Evolutionary conservation across 345 rosid genomes (phyloP), one percentile per base, ranked within the genome.

Genomic region (Pugionium cornutum): DNA sequence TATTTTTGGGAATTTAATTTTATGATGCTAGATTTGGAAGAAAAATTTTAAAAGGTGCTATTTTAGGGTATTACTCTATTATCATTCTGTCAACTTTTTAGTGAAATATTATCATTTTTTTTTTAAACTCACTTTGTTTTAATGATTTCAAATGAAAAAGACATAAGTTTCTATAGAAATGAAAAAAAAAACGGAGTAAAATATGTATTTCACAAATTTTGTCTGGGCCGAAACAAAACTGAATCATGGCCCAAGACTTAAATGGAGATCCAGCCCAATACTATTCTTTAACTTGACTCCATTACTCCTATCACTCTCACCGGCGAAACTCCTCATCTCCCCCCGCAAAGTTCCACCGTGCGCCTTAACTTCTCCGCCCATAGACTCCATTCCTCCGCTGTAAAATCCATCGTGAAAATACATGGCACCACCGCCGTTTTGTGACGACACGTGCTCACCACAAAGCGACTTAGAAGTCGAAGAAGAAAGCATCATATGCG

Each of bases 231-330:
- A 31, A 3, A 8, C 2, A 28, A 51, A 47, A 27, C 41, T 55
- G 1, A 25, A 43, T 79, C 44, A 84, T n/a, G 89, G 87, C 67
- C 91, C 86, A 43, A 88, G 89, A 64, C 97, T 77, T 34, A 91
- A 84, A 68, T 88, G 96, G 49, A 91, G 83, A 70, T 91, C 86
- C 66, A 91, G 72, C 58, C 88, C 89, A 73, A 88, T 68, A 11
- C 77, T 77, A 63, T 78, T 80, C 58, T 88, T 84, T 28, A 75
- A 53, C 53, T 66, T 77, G 7, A 71, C 64, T 49, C 84, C 83
- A 25, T 64, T 64, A 51, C 34, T 54, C 18, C 47, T 62, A 27
- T 61, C 69, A 2, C 56, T 82, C 0, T 80, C 86, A 53, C 75
- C 70, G 36, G 73, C 77, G 29, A 77, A 82, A 52, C 76, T 70